phyloP scores from a whole-genome alignment of 257 asterid species.

The Nicotiana paniculata region DNA sequence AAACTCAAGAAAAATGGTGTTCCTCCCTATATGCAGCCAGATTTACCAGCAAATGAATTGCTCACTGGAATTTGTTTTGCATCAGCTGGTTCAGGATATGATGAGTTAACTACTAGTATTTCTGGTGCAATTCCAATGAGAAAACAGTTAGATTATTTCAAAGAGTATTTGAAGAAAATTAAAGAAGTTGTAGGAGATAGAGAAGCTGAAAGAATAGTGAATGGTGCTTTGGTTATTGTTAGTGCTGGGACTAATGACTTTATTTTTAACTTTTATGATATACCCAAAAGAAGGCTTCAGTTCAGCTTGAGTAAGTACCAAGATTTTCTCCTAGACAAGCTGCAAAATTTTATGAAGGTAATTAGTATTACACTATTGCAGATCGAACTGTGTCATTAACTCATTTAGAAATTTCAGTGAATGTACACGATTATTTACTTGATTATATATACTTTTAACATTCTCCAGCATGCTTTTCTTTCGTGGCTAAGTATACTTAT shows the following conservation, averaged over 20 bases:
- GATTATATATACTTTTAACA: too few relatives aligned
- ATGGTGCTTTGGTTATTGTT: conserved; percentile 9
- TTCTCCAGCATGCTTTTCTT: too few relatives aligned
- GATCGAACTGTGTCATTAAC: neutral
- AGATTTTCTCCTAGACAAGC: conserved; percentile 2
- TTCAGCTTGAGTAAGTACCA: conserved; percentile 2
- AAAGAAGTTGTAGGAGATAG: neutral
- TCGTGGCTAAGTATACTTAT: too few relatives aligned
- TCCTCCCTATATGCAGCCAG: conserved; percentile 7
- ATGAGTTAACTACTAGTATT: neutral
- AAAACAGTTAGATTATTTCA: conserved; percentile 7
- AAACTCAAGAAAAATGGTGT: conserved; percentile 7
- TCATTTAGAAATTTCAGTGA: too few relatives aligned
- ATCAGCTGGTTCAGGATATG: conserved; percentile 11
- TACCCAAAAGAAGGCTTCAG: neutral
- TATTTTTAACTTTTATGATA: neutral
- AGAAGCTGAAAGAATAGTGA: neutral
- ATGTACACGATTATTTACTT: too few relatives aligned
- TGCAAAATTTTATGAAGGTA: conserved; percentile 11
- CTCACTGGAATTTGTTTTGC: conserved; percentile 14
- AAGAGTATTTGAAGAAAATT: conserved; percentile 2
- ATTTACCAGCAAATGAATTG: neutral
- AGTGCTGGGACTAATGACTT: conserved; percentile 22
- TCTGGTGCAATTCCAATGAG: conserved; percentile 3
- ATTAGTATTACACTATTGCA: neutral